These are phyloP conservation scores for Tricholoma furcatifolium DNA, from an alignment of 768 basidiomycete species.

Conservation along the genomic window DNA sequence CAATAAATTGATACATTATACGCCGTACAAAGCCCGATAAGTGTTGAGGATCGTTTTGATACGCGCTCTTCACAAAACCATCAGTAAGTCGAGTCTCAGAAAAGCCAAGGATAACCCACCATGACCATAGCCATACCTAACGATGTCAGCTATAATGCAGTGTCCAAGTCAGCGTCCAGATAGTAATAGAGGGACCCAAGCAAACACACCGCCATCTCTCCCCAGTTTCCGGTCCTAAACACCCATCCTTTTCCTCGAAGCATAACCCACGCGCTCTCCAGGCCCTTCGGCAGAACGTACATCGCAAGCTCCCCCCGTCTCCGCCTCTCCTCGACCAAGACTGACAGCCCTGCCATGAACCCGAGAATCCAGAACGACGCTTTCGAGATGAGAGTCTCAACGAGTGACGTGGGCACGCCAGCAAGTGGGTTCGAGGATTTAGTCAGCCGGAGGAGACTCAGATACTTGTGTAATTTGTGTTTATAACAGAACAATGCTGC, in stretches of 20 bases:
- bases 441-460: slow-evolving; percentile 33
- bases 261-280: slow-evolving; percentile 90
- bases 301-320: slow-evolving; percentile 90
- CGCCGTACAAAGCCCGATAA: slow-evolving; percentile 78
- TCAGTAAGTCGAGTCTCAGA: not conserved
- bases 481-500: slow-evolving; percentile 68
- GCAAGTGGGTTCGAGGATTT: slow-evolving; percentile 31
- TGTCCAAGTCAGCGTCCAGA: slow-evolving; percentile 8
- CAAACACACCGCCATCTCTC: slow-evolving; percentile 58
- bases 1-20: slow-evolving; percentile 86
- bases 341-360: slow-evolving; percentile 67
- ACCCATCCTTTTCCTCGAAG: slow-evolving; percentile 76
- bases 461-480: slow-evolving; percentile 50
- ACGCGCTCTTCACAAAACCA: slow-evolving; percentile 54
- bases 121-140: slow-evolving; percentile 92
- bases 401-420: slow-evolving; percentile 41
- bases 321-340: slow-evolving; percentile 86
- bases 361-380: slow-evolving; percentile 76
- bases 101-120: slow-evolving; percentile 41
- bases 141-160: slow-evolving; percentile 48
- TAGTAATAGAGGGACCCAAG: slow-evolving; percentile 5
- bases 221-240: slow-evolving; percentile 65
- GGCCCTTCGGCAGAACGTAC: slow-evolving; percentile 85
- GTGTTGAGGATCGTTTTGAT: slow-evolving; percentile 81
- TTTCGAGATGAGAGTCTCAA: slow-evolving; percentile 63